Percentiles rank a stretch among this genome's conserved stretches.
phyloP scores from a whole-genome alignment of 2,329 filamentous ascomycete species.

The Aspergillus tamarii region DNA sequence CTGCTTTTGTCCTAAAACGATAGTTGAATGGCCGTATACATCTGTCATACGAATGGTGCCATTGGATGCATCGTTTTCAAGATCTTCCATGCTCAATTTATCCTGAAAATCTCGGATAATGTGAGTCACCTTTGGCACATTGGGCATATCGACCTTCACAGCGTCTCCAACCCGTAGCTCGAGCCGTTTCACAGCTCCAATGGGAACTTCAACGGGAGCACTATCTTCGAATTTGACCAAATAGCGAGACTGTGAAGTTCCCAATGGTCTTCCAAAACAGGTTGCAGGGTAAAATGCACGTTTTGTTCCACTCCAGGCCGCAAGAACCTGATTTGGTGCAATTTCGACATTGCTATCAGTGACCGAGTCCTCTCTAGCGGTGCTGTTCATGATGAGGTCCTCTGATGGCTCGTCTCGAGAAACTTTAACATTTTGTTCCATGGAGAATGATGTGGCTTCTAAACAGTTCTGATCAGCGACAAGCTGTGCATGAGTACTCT shows the following conservation, averaged over 20 bases:
- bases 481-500: constrained; percentile 8
- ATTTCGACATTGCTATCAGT: constrained; percentile 31
- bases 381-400: constrained; percentile 9
- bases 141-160: constrained; percentile 50
- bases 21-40: constrained; percentile 46
- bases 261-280: constrained; percentile 53
- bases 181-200: constrained; percentile 46
- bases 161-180: constrained; percentile 50
- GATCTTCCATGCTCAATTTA: constrained; percentile 34
- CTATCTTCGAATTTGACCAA: constrained; percentile 51
- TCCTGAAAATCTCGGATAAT: constrained; percentile 47
- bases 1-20: constrained; percentile 47
- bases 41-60: constrained; percentile 42
- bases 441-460: constrained; percentile 18
- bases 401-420: constrained; percentile 17
- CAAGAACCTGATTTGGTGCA: constrained; percentile 59
- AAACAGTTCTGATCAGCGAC: constrained; percentile 17
- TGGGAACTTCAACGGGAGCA: constrained; percentile 43
- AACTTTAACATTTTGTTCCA: constrained; percentile 10
- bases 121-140: constrained; percentile 47
- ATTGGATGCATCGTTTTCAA: constrained; percentile 26
- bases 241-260: constrained; percentile 45
- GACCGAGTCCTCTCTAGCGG: constrained; percentile 7
- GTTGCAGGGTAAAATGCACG: constrained; percentile 63
- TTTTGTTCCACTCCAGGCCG: constrained; percentile 59